Evolutionary conservation across 768 basidiomycete genomes (phyloP), one percentile per base, ranked within the genome.

Genomic region (Auriculariales sp.): DNA sequence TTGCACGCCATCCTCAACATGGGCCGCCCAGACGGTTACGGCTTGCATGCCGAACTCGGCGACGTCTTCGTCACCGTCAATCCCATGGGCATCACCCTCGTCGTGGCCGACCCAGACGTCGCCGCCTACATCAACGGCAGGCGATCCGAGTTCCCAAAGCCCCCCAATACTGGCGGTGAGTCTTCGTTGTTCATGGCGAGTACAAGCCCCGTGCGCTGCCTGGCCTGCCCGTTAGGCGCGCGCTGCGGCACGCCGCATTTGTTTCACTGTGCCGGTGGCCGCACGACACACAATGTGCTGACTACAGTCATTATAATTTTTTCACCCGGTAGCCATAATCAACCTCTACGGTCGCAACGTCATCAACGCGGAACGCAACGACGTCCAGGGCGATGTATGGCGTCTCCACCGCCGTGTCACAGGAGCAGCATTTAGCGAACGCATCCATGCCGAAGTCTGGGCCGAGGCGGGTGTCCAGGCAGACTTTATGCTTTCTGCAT

Each of bases 321-420:
- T n/a, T n/a, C n/a, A n/a, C 32, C 12, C 47, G 12, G 17, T 28
- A 50, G 49, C 49, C 12, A 50, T 50, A 27, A 50, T 50, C 17
- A 50, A 50, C 36, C 31, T 50, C 49, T 50, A 44, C 27, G 49
- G 49, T 15, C 49, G 36, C 7, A 50, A 50, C 36, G 49, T 50
- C 10, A 50, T 50, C 49, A 44, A 42, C 36, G 42, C 49, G n/a
- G 49, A 50, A 19, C n/a, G n/a, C n/a, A n/a, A n/a, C n/a, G n/a
- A n/a, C n/a, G n/a, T n/a, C n/a, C n/a, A n/a, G n/a, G 36, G 28
- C 36, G 49, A 42, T 17, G 24, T 27, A 25, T 50, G 49, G 49
- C 36, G 49, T 11, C 25, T 50, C 12, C 49, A 50, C 29, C 36
- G 49, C 15, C 28, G 42, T n/a, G 49, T 50, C 7, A 50, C 49